Evolutionary conservation across 2,329 filamentous ascomycete genomes (phyloP).

Genomic region (Hirsutella minnesotensis): DNA sequence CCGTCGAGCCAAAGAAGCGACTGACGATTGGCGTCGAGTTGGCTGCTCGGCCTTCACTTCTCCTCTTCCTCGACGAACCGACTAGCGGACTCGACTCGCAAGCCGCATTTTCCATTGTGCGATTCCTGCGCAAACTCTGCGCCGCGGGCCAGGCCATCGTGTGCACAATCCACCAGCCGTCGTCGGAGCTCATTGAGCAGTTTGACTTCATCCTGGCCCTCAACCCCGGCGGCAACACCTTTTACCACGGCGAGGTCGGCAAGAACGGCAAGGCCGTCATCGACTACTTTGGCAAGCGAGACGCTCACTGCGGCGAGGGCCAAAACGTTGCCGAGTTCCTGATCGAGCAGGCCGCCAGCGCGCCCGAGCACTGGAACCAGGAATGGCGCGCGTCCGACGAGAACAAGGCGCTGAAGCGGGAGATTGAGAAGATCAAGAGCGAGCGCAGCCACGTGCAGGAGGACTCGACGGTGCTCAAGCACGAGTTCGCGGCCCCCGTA

Average conservation of each 20-base stretch:
- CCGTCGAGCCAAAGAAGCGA: constrained; percentile 23
- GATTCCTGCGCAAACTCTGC: constrained; percentile 49
- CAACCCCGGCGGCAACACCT: constrained; percentile 38
- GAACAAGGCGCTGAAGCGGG: constrained; percentile 28
- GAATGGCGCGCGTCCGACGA: constrained; percentile 45
- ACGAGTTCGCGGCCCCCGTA: constrained; percentile 52
- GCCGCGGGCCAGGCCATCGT: constrained; percentile 47
- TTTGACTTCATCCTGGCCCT: constrained; percentile 46
- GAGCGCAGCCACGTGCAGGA: constrained; percentile 26
- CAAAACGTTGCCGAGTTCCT: constrained; percentile 44
- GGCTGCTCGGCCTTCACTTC: constrained; percentile 43
- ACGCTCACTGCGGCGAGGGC: constrained; percentile 32
- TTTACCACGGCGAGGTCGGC: constrained; percentile 43
- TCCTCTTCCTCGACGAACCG: constrained; percentile 55
- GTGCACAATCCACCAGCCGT: constrained; percentile 50
- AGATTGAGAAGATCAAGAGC: constrained; percentile 40
- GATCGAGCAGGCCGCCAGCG: constrained; percentile 42
- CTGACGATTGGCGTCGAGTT: constrained; percentile 46
- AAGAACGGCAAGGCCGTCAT: constrained; percentile 34
- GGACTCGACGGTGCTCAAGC: constrained; percentile 31
- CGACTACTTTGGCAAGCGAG: constrained; percentile 39
- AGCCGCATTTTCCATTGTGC: constrained; percentile 48
- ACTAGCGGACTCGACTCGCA: constrained; percentile 47
- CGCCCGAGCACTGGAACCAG: constrained; percentile 44
- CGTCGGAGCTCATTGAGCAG: constrained; percentile 40